phyloP scores from a whole-genome alignment of 441 rosid genomes.

The Erysimum pusillum region DNA sequence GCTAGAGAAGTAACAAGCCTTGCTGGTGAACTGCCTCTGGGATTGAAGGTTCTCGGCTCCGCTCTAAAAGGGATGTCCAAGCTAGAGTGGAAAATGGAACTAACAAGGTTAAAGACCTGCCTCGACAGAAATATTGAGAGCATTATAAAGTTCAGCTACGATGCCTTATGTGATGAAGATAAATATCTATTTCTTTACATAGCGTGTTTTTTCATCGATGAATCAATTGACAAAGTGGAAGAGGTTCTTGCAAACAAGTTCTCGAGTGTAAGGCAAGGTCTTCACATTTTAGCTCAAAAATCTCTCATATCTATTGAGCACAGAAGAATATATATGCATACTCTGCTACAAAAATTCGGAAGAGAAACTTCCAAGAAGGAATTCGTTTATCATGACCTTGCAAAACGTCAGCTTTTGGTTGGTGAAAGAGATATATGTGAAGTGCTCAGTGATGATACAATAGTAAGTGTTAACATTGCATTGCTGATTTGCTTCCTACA shows the following conservation, averaged over 20 bases:
- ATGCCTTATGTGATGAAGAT: background rate
- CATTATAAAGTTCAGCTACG: background rate
- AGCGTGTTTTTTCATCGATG: background rate
- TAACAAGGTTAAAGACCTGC: background rate
- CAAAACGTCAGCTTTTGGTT: background rate
- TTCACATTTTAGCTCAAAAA: background rate
- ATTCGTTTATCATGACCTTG: background rate
- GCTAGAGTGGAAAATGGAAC: background rate
- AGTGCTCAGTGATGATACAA: background rate
- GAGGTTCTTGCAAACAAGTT: background rate
- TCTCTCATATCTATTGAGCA: background rate
- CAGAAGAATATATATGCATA: accelerated
- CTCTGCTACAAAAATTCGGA: background rate
- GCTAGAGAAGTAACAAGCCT: accelerated
- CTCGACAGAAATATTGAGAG: background rate
- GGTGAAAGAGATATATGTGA: background rate
- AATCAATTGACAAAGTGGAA: background rate
- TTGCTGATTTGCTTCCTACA: background rate
- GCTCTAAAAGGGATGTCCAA: background rate
- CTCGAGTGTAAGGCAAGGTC: background rate
- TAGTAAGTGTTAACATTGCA: background rate
- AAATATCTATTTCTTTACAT: background rate
- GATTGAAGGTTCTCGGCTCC: background rate
- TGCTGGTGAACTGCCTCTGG: background rate
- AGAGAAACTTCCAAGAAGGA: background rate